Evolutionary conservation across 495 filamentous ascomycete species (phyloP).

Genomic region (Echria macrotheca): DNA sequence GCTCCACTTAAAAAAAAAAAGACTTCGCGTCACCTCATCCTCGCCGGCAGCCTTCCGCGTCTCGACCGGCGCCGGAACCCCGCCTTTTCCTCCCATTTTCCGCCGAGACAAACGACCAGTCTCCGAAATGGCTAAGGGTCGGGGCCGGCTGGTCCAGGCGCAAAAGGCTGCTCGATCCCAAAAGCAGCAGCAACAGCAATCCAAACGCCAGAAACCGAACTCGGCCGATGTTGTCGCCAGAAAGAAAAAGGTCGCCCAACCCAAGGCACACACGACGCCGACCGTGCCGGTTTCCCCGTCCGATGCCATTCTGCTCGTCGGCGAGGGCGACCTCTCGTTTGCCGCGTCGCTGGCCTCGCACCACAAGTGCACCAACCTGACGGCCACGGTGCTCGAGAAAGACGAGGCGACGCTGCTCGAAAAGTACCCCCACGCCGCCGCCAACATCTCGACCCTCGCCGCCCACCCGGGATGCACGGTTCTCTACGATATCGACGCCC

Average conservation of each 20-base stretch:
- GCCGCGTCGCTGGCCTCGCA: constrained; percentile 65
- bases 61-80: no score
- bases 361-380: constrained; percentile 62
- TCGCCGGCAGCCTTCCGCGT: no score
- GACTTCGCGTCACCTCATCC: no score
- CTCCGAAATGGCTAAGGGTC: constrained; percentile 12
- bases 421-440: constrained; percentile 74
- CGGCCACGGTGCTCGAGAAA: constrained; percentile 48
- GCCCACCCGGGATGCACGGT: constrained; percentile 42
- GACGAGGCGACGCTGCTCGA: constrained; percentile 40
- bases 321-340: constrained; percentile 95
- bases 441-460: constrained; percentile 51
- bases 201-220: constrained; percentile 13
- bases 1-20: no score
- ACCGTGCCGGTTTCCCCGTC: constrained; percentile 68
- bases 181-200: no score
- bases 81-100: no score
- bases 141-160: not conserved
- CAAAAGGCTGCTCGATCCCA: no score
- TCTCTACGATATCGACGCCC: constrained; percentile 69
- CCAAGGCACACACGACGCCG: constrained; percentile 41
- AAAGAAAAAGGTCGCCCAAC: constrained; percentile 20
- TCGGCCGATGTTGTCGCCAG: constrained; percentile 6
- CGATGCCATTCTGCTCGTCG: constrained; percentile 76
- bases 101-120: not conserved